Conservation (phyloP, 192 early-diverging fungal species). For the Umbelopsis sp. region DNA sequence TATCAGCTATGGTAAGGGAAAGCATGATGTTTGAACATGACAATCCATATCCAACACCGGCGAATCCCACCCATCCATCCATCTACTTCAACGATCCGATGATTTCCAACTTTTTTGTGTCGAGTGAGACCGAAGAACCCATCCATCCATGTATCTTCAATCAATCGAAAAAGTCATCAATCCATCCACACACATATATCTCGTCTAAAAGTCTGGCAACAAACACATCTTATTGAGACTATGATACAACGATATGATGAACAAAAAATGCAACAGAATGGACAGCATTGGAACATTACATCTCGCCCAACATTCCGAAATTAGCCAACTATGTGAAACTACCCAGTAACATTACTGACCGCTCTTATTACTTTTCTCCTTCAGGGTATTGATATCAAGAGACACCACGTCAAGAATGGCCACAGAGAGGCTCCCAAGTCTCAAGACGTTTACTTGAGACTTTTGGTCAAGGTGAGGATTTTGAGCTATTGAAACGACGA, state of each 20-base stretch:
- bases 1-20: slow-evolving; percentile 13
- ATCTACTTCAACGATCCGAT: neutral
- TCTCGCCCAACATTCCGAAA: slow-evolving; percentile 4
- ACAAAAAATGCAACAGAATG: neutral
- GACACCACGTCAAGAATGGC: slow-evolving; percentile 97
- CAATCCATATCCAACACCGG: neutral
- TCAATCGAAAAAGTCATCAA: neutral
- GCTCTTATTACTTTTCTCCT: slow-evolving; percentile 3
- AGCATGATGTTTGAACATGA: neutral
- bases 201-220: neutral
- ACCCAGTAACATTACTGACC: neutral
- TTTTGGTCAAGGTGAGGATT: slow-evolving; percentile 91
- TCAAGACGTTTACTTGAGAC: slow-evolving; percentile 95
- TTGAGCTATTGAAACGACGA: neutral
- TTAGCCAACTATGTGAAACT: neutral
- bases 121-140: neutral
- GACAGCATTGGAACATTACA: neutral
- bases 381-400: slow-evolving; percentile 98
- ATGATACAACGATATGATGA: neutral
- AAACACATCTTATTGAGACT: neutral
- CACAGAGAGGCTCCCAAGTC: slow-evolving; percentile 88
- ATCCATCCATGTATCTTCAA: slow-evolving; percentile 4
- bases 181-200: neutral
- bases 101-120: neutral
- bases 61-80: slow-evolving; percentile 2